phyloP scores from a whole-genome alignment of 805 yeast genomes.

The Candida dendrica region DNA sequence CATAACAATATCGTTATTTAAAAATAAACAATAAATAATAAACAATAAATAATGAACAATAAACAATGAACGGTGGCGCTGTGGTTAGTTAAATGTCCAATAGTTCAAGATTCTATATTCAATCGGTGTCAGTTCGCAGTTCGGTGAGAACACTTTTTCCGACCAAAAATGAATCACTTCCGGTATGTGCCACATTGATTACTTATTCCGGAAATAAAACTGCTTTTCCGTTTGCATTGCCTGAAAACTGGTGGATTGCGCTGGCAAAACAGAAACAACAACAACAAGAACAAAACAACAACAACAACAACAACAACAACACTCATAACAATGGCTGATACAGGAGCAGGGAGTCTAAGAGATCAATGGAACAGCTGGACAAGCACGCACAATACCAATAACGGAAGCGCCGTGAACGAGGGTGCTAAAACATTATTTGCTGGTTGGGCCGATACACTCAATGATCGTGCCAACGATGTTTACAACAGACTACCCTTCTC shows the following conservation, averaged over 20 bases:
- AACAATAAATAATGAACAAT: too few species aligned
- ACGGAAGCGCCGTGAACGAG: conserved; percentile 22
- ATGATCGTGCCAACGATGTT: conserved; percentile 42
- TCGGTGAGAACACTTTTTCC: too few species aligned
- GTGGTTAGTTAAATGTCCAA: too few species aligned
- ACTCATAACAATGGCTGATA: conserved; percentile 1
- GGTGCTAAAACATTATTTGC: conserved; percentile 29
- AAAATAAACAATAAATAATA: too few species aligned
- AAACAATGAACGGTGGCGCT: too few species aligned
- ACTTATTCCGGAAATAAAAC: background rate
- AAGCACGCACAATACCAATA: conserved; percentile 18
- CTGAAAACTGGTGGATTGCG: background rate
- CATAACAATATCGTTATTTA: too few species aligned
- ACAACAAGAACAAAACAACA: background rate
- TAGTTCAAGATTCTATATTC: too few species aligned
- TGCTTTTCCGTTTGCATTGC: background rate
- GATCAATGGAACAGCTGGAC: conserved; percentile 35
- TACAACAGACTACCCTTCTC: conserved; percentile 62
- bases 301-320: too few species aligned
- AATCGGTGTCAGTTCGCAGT: too few species aligned
- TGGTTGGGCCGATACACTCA: conserved; percentile 31
- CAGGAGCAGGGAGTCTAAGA: conserved; percentile 16
- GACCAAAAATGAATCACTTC: too few species aligned
- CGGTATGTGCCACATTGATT: too few species aligned
- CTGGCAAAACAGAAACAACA: conserved; percentile 8